Evolutionary conservation across 805 yeast species (phyloP), one percentile per base, ranked within the genome.

Genomic region (Scheffersomyces spartinae): DNA sequence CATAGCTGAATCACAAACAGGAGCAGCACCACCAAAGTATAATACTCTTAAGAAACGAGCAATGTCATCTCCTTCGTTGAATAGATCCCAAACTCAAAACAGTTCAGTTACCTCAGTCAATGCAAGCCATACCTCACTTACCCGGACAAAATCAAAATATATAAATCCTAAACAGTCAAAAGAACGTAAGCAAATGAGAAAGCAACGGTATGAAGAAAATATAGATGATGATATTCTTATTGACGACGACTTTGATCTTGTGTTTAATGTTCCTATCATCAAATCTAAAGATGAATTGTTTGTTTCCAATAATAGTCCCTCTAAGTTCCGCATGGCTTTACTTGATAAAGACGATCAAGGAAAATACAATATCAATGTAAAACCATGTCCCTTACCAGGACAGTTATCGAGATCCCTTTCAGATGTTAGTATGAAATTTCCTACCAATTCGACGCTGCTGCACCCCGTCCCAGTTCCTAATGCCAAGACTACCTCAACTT

Each of bases 221-320:
- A 58, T 55, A 24, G 47, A 49, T 33, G 64, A 57, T 26, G 65
- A 58, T 25, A 61, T 53, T 18, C 49, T 58, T 15, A 33, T 55
- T 16, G 33, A 48, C 8, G 49, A 52, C 30, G 64, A 58, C 32
- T 33, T 57, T 25, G 60, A 55, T 26, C 40, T 59, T 24, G 59
- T 57, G 8, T 60, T 61, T 35, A 61, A 61, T 32, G 66, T 61
- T 11, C 67, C 67, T 1, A 50, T 61, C 7, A 51, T 60, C 13
- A 47, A 46, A 26, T 52, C 48, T 30, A 52, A 51, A 30, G 48
- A 49, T 20, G 57, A 54, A 21, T 30, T 57, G 16, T 56, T 47
- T 30, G 32, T 43, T 25, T 33, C 32, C 9, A 33, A 34, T 7
- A 22, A 29, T 18, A 32, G 37, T 9, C 22, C 33, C 3, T 33